phyloP scores from a whole-genome alignment of 495 filamentous ascomycete genomes.

The Chaetomidium leptoderma region DNA sequence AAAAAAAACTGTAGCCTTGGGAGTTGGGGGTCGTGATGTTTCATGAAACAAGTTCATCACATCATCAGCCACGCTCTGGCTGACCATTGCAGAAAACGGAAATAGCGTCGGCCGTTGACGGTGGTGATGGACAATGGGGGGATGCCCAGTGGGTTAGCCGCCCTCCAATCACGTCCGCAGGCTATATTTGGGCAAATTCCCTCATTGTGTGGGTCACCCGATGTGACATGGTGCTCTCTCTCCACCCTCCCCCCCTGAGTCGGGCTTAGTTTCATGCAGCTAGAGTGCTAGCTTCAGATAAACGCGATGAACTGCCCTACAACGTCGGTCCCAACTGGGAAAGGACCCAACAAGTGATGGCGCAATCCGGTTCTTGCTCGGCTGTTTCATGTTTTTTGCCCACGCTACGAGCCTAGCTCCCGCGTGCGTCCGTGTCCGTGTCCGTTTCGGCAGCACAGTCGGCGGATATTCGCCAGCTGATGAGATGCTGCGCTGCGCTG shows the following conservation, averaged over 20 bases:
- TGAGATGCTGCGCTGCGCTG: conserved; percentile 10
- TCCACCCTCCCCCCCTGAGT: not conserved
- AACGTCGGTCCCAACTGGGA: conserved; percentile 4
- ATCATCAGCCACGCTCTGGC: conserved; percentile 1
- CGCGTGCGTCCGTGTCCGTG: not conserved
- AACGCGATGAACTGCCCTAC: not conserved
- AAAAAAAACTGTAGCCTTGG: not conserved
- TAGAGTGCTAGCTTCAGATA: not conserved
- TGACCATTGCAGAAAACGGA: conserved; percentile 1
- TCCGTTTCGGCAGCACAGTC: no score
- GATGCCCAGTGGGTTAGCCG: conserved; percentile 9
- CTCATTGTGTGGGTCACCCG: not conserved
- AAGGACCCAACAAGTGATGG: not conserved
- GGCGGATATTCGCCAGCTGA: conserved; percentile 2
- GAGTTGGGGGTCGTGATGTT: not conserved
- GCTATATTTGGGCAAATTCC: conserved; percentile 17
- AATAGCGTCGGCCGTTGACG: not conserved
- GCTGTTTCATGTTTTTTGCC: conserved; percentile 10
- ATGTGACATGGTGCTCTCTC: not conserved
- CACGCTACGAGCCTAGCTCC: conserved; percentile 3
- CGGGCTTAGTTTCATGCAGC: not conserved
- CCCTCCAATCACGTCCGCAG: conserved; percentile 13
- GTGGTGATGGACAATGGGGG: not conserved
- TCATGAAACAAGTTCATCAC: conserved; percentile 6
- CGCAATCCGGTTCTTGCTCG: conserved; percentile 10